Percentiles rank a stretch among this genome's conserved stretches.
Conservation (phyloP, 176 grass and related monocot genomes). For the Carex pumila region DNA sequence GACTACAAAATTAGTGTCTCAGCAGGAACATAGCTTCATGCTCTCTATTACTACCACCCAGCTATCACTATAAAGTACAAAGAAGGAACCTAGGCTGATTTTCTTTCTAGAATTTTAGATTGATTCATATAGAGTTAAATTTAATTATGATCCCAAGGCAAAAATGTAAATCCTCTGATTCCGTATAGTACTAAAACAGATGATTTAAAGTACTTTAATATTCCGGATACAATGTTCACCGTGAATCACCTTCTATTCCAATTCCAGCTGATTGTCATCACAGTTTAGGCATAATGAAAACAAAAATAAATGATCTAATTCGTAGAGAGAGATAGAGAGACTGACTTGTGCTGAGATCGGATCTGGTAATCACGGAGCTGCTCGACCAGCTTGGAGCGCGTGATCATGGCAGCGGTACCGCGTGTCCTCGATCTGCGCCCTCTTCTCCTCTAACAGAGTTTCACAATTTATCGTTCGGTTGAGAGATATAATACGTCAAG, state of each 20-base stretch:
- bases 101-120: not conserved
- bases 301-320: not conserved
- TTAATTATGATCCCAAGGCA: not conserved
- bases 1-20: not conserved
- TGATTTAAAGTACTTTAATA: not conserved
- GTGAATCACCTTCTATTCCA: not conserved
- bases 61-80: not conserved
- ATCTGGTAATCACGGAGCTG: constrained; percentile 97
- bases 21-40: not conserved
- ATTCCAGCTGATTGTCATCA: not conserved
- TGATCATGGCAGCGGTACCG: constrained; percentile 65
- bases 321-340: not conserved
- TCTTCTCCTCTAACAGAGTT: constrained; percentile 37
- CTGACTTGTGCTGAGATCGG: constrained; percentile 99
- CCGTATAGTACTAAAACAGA: not conserved
- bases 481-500: not conserved
- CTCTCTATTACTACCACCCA: not conserved
- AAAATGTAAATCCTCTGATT: not conserved
- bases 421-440: constrained; percentile 15
- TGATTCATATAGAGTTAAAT: not conserved
- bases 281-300: not conserved
- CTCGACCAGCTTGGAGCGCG: constrained; percentile 96
- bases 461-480: not conserved
- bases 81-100: not conserved
- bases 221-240: not conserved